Conservation (phyloP, 140 eudicot genomes). For the Senecio squalidus region DNA sequence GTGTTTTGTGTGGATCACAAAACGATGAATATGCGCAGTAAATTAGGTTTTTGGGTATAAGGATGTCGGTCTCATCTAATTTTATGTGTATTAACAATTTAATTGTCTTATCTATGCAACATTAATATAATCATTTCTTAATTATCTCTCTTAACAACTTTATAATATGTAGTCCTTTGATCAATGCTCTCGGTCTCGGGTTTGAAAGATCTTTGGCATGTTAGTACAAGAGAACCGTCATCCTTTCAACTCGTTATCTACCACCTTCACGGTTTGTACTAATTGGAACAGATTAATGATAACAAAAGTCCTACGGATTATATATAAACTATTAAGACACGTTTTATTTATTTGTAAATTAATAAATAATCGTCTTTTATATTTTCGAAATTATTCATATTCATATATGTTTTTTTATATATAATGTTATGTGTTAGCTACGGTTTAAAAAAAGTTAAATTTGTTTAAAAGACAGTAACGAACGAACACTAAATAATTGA, state of each 20-base stretch:
- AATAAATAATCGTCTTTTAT: not conserved
- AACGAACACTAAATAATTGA: not conserved
- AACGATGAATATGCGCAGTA: constrained; percentile 22
- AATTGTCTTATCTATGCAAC: constrained; percentile 4
- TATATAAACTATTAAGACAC: not conserved
- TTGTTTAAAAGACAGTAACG: no score
- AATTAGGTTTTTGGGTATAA: constrained; percentile 11
- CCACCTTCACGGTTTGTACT: no score
- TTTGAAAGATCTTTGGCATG: no score
- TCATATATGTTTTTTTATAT: no score
- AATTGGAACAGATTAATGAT: no score
- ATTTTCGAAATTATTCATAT: not conserved
- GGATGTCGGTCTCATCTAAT: constrained; percentile 27
- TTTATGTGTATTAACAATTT: not conserved
- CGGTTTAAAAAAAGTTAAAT: no score
- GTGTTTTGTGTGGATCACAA: constrained; percentile 13
- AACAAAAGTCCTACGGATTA: no score
- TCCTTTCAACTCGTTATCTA: constrained; percentile 29
- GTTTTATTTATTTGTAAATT: no score
- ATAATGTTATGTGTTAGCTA: not conserved
- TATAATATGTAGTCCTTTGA: no score
- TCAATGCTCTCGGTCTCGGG: no score
- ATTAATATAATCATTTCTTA: not conserved
- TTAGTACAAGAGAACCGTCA: constrained; percentile 27
- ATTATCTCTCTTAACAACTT: no score